Evolutionary conservation across 2,329 filamentous ascomycete genomes (phyloP), one percentile per base, ranked within the genome.

Genomic region (Shiraia sp.): DNA sequence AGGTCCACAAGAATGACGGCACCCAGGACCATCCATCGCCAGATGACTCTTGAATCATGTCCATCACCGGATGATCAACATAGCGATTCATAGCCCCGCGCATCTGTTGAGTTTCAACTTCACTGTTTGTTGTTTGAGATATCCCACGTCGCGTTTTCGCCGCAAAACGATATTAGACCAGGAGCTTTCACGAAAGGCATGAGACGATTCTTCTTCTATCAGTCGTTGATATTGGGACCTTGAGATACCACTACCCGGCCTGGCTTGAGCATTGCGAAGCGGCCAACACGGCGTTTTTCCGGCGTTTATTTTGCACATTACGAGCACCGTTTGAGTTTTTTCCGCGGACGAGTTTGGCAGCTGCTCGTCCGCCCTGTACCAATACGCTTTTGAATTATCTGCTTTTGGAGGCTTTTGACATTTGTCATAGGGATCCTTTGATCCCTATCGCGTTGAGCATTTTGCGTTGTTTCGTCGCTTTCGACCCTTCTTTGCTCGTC

Each of bases 1-100:
- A 97, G 75, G 92, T 97, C 33, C 93, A 99, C 78, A 93, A 90
- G 72, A 85, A 86, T 59, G 86, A 89, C 38, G 68, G 69, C 33
- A 63, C 52, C 32, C 67, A 71, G 38, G 70, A 70, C 49, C 72
- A 75, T 45, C 65, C 74, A 19, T 78, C 75, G 3, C 74, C 75
- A 4, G 75, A 76, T 25, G 75, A 77, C 36, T 66, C 62, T 33
- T 72, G 58, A 63, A 39, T 32, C 34, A n/a, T 36, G 54, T 48
- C 48, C 52, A 66, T 57, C 55, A 50, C 24, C 42, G 34, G 49
- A 34, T 24, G 59, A 66, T 59, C 43, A 46, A 43, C 56, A 51
- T 33, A 24, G 29, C 33, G 44, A 40, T 45, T 35, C 32, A 34
- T 13, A 13, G 37, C 43, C 32, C 39, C 32, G 33, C 29, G 30